phyloP scores from a whole-genome alignment of 1,284 basidiomycete species.

The Leccinum subrobustum region DNA sequence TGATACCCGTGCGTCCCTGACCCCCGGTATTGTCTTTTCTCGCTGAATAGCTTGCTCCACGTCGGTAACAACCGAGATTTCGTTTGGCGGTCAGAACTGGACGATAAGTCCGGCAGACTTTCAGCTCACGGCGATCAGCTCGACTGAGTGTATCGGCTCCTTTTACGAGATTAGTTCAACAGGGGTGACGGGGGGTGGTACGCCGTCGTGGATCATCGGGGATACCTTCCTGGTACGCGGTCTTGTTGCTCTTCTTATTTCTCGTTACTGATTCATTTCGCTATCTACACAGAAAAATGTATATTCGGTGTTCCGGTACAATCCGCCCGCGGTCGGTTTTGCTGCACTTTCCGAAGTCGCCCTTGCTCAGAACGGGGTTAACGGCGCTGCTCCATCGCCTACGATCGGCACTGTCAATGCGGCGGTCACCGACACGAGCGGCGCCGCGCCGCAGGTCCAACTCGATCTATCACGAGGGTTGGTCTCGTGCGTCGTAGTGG shows the following conservation, averaged over 20 bases:
- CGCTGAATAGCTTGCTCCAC: constrained; percentile 23
- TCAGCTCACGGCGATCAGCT: constrained; percentile 36
- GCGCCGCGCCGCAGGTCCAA: not conserved
- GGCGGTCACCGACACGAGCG: constrained; percentile 15
- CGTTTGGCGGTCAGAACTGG: constrained; percentile 49
- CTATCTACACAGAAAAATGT: constrained; percentile 46
- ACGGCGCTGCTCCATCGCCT: constrained; percentile 30
- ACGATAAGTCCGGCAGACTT: constrained; percentile 46
- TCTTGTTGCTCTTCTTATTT: not conserved
- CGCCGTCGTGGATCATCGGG: constrained; percentile 47
- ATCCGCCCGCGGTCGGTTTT: constrained; percentile 51
- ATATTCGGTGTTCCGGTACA: constrained; percentile 53
- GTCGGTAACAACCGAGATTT: constrained; percentile 29
- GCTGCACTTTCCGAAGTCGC: constrained; percentile 40
- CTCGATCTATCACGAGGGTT: not conserved
- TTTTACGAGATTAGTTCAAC: constrained; percentile 43
- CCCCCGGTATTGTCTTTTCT: not conserved
- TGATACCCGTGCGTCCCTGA: not conserved
- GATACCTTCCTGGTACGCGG: constrained; percentile 47
- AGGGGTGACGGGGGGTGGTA: constrained; percentile 13
- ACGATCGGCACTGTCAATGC: constrained; percentile 34
- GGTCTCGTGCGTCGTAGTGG: not conserved
- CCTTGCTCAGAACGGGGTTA: constrained; percentile 31
- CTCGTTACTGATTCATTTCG: too few relatives aligned
- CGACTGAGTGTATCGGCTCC: constrained; percentile 45